Conservation (phyloP, 371 early-diverging fungal species). For the Mortierella sp. region DNA sequence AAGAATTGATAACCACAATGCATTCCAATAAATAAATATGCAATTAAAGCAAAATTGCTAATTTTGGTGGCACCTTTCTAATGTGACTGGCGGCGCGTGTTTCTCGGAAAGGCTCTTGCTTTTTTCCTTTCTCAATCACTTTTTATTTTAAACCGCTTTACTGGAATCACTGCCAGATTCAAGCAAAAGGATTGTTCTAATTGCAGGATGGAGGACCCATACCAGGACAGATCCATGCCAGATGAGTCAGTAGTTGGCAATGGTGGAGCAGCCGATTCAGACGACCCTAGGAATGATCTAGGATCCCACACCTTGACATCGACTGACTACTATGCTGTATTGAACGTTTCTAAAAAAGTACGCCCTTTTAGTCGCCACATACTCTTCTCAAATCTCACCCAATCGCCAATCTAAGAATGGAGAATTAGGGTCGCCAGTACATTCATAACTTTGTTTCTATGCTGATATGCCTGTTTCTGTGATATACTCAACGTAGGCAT, state of each 20-base stretch:
- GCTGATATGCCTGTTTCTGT: background rate
- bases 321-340: slow-evolving; percentile 83
- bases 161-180: background rate
- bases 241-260: slow-evolving; percentile 34
- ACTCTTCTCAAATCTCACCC: too few relatives aligned
- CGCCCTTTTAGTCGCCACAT: background rate
- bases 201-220: slow-evolving; percentile 62
- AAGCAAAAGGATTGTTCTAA: background rate
- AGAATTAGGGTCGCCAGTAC: too few relatives aligned
- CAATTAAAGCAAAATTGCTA: background rate
- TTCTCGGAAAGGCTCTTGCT: background rate
- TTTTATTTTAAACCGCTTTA: background rate
- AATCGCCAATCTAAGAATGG: too few relatives aligned
- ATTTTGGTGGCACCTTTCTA: background rate
- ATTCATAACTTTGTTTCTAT: too few relatives aligned
- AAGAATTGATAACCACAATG: too few relatives aligned
- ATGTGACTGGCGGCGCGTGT: background rate
- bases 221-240: slow-evolving; percentile 61
- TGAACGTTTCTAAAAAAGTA: slow-evolving; percentile 86
- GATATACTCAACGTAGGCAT: slow-evolving; percentile 67
- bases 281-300: slow-evolving; percentile 52
- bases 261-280: slow-evolving; percentile 47
- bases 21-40: too few relatives aligned
- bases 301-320: slow-evolving; percentile 60
- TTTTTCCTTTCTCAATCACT: background rate